Base-by-base conservation (phyloP, 148 eudicot genomes). In the Oxyria digyna region DNA sequence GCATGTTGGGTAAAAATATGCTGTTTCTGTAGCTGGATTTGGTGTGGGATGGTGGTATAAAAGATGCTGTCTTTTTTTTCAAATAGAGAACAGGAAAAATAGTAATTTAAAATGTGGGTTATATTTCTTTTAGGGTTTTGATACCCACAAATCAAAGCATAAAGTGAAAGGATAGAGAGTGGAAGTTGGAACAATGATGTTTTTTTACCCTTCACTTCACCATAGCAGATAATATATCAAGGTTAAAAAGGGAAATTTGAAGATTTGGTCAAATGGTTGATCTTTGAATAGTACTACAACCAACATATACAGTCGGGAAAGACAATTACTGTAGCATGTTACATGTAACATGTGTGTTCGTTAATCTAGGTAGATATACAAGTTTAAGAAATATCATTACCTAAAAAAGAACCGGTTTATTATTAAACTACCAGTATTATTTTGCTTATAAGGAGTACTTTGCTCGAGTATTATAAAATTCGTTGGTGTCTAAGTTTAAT, bases 11-110 rank as follows among this genome's bases (percentile, higher is more conserved):
- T n/a, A 77, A 72, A 46, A 77, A 64, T 65, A 73, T 54, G 66
- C 71, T 73, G 79, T 69, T 50, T 69, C 27, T 17, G 37, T 21
- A 41, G 70, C 62, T 78, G 41, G 74, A 63, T 70, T 77, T 69
- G 24, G 21, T 76, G 71, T 74, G 64, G 43, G 54, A 18, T 27
- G 27, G 23, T 26, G 32, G 18, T 40, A 40, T 71, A 15, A 46
- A 48, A 73, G 80, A 77, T 73, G 80, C 76, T 70, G 41, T 38
- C 41, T 38, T 38, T 38, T 67, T 41, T 41, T 57, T 57, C 64
- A 18, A 27, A 57, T 27, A 13, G 35, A 59, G 65, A 59, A 20
- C 18, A 4, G 15, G 2, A 15, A 27, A 24, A 59, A 59, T 31
- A 29, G 65, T 54, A 54, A 54, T 23, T 17, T 46, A 0, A 46